Evolutionary conservation across 1,284 basidiomycete genomes (phyloP), one percentile per base, ranked within the genome.

Genomic region (Marasmius sp.): DNA sequence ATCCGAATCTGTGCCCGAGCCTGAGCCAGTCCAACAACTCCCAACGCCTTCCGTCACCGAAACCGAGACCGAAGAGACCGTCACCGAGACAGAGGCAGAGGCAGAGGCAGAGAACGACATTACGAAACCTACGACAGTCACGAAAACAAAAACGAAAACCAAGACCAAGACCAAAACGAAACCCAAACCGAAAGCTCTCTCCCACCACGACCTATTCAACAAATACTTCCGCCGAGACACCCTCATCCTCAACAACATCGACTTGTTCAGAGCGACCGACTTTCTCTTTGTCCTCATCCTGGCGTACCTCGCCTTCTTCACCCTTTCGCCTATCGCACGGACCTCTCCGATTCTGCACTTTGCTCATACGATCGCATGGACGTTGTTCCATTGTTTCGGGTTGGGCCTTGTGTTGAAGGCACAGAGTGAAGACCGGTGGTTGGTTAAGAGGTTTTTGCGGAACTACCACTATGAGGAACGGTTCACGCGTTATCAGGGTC

Each of bases 401-500:
- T 84, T 99, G 4, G 97, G 97, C 0, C 75, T 89, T 39, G 79
- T 97, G 8, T 82, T 99, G 33, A 86, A 86, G 38, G 92, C 89
- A 2, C 97, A 99, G 77, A 92, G 91, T 66, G 82, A 91, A 72
- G 85, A 79, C 72, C 95, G 95, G 75, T 98, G 92, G 82, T 80
- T 98, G 54, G 95, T 99, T 34, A 81, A 94, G 62, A 97, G 98
- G 74, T 99, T 92, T 74, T 76, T 98, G 68, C 96, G 96, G 79
- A 88, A 95, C 71, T 95, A 95, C 71, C 87, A 94, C 65, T 95
- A 96, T 74, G 84, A 87, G 8, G 48, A 27, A 27, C 27, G 27
- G 5, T 27, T 27, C 27, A 27, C 27, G 27, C 27, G 27, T 27
- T 27, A 27, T 5, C 27, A 27, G 5, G 27, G 27, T 27, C 5